Base-by-base conservation (phyloP, 352 stramenopile species). In the Phytophthora nicotianae region DNA sequence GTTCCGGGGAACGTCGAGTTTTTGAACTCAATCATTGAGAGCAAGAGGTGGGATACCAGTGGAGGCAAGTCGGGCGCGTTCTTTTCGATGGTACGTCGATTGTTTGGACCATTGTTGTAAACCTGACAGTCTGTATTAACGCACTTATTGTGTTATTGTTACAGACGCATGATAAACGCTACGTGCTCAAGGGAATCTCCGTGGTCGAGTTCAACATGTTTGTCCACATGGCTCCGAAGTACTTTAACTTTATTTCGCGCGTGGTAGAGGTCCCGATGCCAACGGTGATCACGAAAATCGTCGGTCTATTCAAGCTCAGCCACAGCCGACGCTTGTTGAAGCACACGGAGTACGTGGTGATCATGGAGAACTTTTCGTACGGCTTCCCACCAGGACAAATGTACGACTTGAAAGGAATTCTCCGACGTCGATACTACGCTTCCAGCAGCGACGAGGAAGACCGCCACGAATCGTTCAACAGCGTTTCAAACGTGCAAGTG, bases 141-240 rank as follows among this genome's bases (percentile, higher is more conserved):
- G 68, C 17, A 71, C 19, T 21, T 29, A 9, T 3, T n/a, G n/a
- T n/a, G n/a, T 58, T 48, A 17, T 66, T 20, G 51, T 55, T 51
- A 56, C 67, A 91, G 86, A 85, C 83, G 2, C 83, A 94, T 47
- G 87, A 96, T 61, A 91, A 90, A 54, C 83, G 86, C 2, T 96
- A 88, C 45, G 77, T 96, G 27, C 55, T 96, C 27, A 96, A 96
- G 49, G 87, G 87, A 5, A 93, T 96, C 46, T 87, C 87, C 2
- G 72, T 92, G 66, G 91, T 74, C 14, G 87, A 96, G 62, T 94
- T 93, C 64, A 96, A 96, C 64, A 96, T 96, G 87, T 96, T 96
- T 43, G 66, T 94, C 50, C 83, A 96, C 68, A 93, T 96, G 84
- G 87, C 87, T 13, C 87, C 83, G 16, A 77, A 90, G 33, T 96